Evolutionary conservation across 306 rosid genomes (phyloP), one percentile per base, ranked within the genome.

Genomic region (Cicer cuneatum): DNA sequence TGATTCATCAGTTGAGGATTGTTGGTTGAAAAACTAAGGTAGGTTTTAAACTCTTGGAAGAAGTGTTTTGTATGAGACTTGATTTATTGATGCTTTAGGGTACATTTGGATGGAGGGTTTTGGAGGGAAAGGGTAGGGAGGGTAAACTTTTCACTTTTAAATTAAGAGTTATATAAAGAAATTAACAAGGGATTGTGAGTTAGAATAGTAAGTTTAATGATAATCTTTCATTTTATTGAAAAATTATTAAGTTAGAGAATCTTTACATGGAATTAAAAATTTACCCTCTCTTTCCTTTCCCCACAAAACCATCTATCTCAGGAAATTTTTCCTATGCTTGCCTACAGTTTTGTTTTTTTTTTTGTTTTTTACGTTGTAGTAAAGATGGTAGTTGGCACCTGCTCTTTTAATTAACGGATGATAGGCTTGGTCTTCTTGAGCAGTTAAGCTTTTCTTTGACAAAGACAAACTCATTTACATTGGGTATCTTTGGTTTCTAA

Each of bases 301-400:
- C 43, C 7, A 13, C 14, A 58, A 11, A 29, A 58, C 64, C 5
- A 58, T 29, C 64, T 33, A 57, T 58, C 40, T 14, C 16, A 12
- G 62, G 66, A 41, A 56, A 53, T 33, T 80, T 56, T 38, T 7
- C 18, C 19, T 73, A 53, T 78, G 72, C 49, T 66, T 53, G 56
- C 45, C 3, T 11, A 5, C 24, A 8, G 19, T 38, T 78, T 47
- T 41, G 57, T 73, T 57, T 58, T 68, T 38, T 83, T 14, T 38
- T 78, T 47, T 41, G 57, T 73, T 57, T 58, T 68, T 38, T 83
- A n/a, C 33, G 21, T 16, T 69, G 29, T 65, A 54, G 62, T 69
- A 13, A 58, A 52, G 41, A 63, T 35, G 78, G 73, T 67, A 62
- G 45, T 57, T 18, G n/a, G 33, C 63, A 62, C 13, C 37, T 67